Conservation (phyloP, 139 green algal genomes). For the Chlorokybus atmophyticus region DNA sequence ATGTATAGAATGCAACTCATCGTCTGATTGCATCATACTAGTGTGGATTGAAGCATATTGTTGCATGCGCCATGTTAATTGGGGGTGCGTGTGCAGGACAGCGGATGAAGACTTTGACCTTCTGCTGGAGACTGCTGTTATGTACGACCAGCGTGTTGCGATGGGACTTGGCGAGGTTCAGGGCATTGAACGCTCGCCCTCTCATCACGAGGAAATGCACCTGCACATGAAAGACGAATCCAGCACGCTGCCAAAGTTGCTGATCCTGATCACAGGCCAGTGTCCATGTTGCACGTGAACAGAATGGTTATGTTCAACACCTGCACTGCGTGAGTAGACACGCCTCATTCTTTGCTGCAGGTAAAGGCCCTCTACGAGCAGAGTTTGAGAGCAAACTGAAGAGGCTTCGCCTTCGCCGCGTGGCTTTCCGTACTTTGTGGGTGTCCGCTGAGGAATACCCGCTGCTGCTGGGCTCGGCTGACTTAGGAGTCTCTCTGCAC, state of each 20-base stretch:
- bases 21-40: too few relatives aligned
- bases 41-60: too few relatives aligned
- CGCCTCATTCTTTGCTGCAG: conserved; percentile 37
- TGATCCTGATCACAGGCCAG: conserved; percentile 22
- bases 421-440: conserved; percentile 77
- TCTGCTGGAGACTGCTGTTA: conserved; percentile 54
- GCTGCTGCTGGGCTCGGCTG: conserved; percentile 62
- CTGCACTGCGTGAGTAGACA: too few relatives aligned
- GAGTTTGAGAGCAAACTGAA: conserved; percentile 51
- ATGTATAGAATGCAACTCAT: too few relatives aligned
- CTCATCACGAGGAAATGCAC: too few relatives aligned
- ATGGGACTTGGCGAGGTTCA: neutral
- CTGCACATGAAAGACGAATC: too few relatives aligned
- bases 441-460: conserved; percentile 82
- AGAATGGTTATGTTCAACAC: too few relatives aligned
- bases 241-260: conserved; percentile 28
- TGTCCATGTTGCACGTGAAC: too few relatives aligned
- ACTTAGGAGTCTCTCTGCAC: conserved; percentile 87
- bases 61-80: too few relatives aligned
- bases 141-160: conserved; percentile 33
- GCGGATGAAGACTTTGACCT: conserved; percentile 92
- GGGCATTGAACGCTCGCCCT: too few relatives aligned
- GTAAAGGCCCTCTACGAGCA: conserved; percentile 64
- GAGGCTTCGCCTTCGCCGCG: conserved; percentile 44
- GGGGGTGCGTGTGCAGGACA: conserved; percentile 59